Conservation (phyloP, 2,329 filamentous ascomycete species). For the Talaromyces sp. region DNA sequence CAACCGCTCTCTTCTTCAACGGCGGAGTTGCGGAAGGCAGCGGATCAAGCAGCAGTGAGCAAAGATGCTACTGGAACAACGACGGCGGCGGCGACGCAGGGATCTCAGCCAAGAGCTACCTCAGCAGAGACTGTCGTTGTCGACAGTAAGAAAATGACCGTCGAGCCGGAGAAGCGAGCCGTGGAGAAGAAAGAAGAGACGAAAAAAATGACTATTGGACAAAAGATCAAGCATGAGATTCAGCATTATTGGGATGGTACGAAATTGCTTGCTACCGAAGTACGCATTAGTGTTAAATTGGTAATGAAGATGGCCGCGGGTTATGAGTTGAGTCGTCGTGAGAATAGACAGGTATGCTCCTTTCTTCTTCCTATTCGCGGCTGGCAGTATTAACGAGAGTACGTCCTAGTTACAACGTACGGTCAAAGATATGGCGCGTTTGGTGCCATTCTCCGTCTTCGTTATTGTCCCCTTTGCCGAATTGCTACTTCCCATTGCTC, state of each 20-base stretch:
- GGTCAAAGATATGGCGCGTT: slow-evolving; percentile 83
- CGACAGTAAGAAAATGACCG: slow-evolving; percentile 31
- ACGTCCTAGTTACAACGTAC: slow-evolving; percentile 74
- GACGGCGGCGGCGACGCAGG: slow-evolving; percentile 29
- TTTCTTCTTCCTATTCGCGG: not conserved
- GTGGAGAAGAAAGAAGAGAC: slow-evolving; percentile 64
- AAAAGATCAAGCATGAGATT: slow-evolving; percentile 91
- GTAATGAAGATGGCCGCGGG: slow-evolving; percentile 97
- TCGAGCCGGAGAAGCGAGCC: slow-evolving; percentile 50
- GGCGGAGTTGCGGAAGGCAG: slow-evolving; percentile 21
- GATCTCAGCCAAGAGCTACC: not conserved
- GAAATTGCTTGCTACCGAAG: slow-evolving; percentile 85
- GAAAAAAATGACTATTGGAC: slow-evolving; percentile 81
- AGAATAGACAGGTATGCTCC: slow-evolving; percentile 67
- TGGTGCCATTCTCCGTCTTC: slow-evolving; percentile 95
- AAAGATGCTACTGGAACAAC: slow-evolving; percentile 22
- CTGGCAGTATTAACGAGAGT: slow-evolving; percentile 16
- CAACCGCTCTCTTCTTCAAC: slow-evolving; percentile 65
- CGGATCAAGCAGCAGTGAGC: slow-evolving; percentile 27
- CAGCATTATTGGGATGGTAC: slow-evolving; percentile 98
- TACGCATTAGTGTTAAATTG: slow-evolving; percentile 84
- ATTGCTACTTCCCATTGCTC: slow-evolving; percentile 79
- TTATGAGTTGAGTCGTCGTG: slow-evolving; percentile 90
- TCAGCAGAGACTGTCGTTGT: not conserved
- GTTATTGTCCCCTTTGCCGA: slow-evolving; percentile 96